Percentiles rank a stretch among this genome's conserved stretches.
Evolutionary conservation across 129 eudicot species (phyloP).

Genomic region (Helichrysum umbraculigerum): DNA sequence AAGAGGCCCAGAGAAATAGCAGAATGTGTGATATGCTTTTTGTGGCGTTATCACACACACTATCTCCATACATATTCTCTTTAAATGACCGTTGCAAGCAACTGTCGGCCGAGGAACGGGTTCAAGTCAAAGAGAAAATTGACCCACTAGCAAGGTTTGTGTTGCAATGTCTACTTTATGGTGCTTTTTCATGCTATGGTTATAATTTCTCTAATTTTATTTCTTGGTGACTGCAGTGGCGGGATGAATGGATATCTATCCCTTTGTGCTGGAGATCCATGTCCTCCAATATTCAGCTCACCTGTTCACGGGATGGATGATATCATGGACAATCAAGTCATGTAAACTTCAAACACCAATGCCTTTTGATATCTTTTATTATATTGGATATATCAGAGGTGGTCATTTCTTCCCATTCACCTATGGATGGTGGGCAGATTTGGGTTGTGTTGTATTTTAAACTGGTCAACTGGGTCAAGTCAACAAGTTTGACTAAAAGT

Average conservation of each 20-base stretch:
- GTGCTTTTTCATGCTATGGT: background rate
- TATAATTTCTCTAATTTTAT: slow-evolving; percentile 25
- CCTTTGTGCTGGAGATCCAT: slow-evolving; percentile 83
- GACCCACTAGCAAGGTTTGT: slow-evolving; percentile 80
- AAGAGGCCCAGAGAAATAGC: slow-evolving; percentile 86
- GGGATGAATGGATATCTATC: slow-evolving; percentile 95
- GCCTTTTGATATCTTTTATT: background rate
- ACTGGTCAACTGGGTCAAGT: background rate
- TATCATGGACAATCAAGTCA: slow-evolving; percentile 86
- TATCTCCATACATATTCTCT: slow-evolving; percentile 87
- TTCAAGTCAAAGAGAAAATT: slow-evolving; percentile 53
- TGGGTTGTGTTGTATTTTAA: background rate
- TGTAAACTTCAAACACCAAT: slow-evolving; percentile 48
- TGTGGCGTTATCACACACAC: slow-evolving; percentile 69
- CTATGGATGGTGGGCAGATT: too few relatives aligned
- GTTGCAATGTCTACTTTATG: background rate
- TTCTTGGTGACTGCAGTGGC: slow-evolving; percentile 63
- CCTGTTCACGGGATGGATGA: slow-evolving; percentile 86
- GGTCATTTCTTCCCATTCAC: background rate
- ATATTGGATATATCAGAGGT: background rate
- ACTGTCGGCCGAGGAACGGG: slow-evolving; percentile 52
- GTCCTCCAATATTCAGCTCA: slow-evolving; percentile 84
- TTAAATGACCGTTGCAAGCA: slow-evolving; percentile 80
- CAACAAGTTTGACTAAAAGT: background rate
- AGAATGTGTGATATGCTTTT: slow-evolving; percentile 75